These are phyloP conservation scores for Mycena chlorophos DNA, from an alignment of 768 basidiomycete species.

Conservation along the genomic window DNA sequence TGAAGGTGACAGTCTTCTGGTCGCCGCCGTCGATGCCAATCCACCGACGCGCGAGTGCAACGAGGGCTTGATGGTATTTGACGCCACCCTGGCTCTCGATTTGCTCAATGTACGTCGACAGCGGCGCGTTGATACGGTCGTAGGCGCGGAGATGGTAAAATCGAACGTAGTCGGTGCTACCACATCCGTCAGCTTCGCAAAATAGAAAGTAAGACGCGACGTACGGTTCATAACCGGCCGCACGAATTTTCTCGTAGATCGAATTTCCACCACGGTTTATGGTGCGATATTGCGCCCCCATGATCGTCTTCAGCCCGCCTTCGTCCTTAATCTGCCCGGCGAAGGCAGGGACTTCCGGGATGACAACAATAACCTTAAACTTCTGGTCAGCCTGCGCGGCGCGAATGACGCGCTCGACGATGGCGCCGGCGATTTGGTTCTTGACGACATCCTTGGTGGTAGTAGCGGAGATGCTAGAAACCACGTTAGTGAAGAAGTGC, in stretches of 20 bases:
- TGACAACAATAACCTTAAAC: constrained; percentile 87
- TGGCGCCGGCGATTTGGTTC: constrained; percentile 81
- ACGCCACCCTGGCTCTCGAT: constrained; percentile 79
- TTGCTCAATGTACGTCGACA: constrained; percentile 53
- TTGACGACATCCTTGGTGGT: constrained; percentile 61
- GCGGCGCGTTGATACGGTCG: constrained; percentile 84
- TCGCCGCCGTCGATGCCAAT: constrained; percentile 49
- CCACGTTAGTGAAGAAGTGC: constrained; percentile 18
- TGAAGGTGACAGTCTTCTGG: constrained; percentile 59
- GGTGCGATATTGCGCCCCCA: constrained; percentile 85
- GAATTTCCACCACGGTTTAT: constrained; percentile 88
- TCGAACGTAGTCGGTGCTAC: constrained; percentile 78
- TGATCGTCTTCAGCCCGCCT: constrained; percentile 69
- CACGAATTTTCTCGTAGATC: constrained; percentile 80
- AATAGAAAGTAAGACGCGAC: constrained; percentile 26
- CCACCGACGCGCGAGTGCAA: constrained; percentile 80
- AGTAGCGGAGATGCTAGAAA: constrained; percentile 73
- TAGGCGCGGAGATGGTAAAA: constrained; percentile 93
- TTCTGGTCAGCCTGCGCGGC: constrained; percentile 69
- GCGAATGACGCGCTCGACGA: constrained; percentile 82
- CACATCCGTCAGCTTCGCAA: not conserved
- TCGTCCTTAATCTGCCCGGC: constrained; percentile 75
- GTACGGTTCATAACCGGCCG: constrained; percentile 77
- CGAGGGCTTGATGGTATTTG: constrained; percentile 81
- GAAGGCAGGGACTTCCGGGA: constrained; percentile 93